These are phyloP conservation scores for Colletotrichum graminicola DNA, from an alignment of 2,329 filamentous ascomycete species.

Conservation along the genomic window DNA sequence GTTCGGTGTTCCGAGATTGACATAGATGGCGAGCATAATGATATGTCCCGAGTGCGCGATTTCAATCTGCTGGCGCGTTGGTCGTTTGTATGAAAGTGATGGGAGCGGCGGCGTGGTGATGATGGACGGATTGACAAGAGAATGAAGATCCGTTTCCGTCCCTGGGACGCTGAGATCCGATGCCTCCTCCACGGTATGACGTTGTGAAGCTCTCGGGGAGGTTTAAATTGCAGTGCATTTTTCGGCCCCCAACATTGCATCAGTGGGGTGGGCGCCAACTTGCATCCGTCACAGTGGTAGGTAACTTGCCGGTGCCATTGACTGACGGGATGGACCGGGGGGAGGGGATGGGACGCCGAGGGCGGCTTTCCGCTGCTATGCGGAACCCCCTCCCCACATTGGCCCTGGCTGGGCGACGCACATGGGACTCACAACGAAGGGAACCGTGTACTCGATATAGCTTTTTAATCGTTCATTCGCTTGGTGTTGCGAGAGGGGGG, in stretches of 20 bases:
- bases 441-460: neutral
- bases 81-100: neutral
- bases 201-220: neutral
- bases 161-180: too few species aligned
- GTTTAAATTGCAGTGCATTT: neutral
- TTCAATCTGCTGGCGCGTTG: neutral
- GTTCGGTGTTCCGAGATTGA: constrained; percentile 41
- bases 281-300: too few species aligned
- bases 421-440: neutral
- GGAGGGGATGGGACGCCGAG: too few species aligned
- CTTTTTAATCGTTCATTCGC: neutral
- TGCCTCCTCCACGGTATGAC: neutral
- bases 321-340: too few species aligned
- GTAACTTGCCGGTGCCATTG: too few species aligned
- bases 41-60: constrained; percentile 27
- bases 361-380: too few species aligned
- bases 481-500: neutral
- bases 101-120: neutral
- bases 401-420: neutral
- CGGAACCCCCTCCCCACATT: neutral
- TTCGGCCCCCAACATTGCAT: neutral
- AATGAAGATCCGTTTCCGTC: neutral
- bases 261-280: neutral
- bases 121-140: neutral
- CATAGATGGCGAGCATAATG: constrained; percentile 42